Evolutionary conservation across 192 early-diverging fungal genomes (phyloP).

Genomic region (Linnemannia elongata): DNA sequence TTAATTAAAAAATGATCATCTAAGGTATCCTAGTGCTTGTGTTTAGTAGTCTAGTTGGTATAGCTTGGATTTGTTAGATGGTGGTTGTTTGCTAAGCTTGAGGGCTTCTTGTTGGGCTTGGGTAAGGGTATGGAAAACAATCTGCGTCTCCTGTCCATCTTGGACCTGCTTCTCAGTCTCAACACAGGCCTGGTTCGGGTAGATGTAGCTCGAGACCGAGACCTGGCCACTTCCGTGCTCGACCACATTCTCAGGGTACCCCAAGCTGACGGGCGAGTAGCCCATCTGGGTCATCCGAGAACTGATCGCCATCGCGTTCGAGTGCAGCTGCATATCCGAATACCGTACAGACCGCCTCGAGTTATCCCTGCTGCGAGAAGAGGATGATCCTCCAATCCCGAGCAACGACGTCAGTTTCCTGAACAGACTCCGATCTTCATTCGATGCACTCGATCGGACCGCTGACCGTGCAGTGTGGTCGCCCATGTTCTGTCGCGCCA

Average conservation of each 20-base stretch:
- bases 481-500: slow-evolving; percentile 46
- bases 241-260: slow-evolving; percentile 47
- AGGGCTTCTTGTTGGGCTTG: slow-evolving; percentile 54
- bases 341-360: slow-evolving; percentile 26
- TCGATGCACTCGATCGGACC: slow-evolving; percentile 17
- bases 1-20: background rate
- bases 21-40: background rate
- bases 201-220: slow-evolving; percentile 48
- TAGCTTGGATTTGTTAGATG: slow-evolving; percentile 16
- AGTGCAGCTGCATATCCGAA: slow-evolving; percentile 50
- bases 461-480: slow-evolving; percentile 39
- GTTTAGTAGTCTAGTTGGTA: slow-evolving; percentile 26
- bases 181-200: slow-evolving; percentile 54
- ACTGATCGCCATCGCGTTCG: slow-evolving; percentile 33
- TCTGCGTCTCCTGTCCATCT: slow-evolving; percentile 43
- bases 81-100: slow-evolving; percentile 40
- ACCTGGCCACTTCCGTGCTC: slow-evolving; percentile 49
- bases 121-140: slow-evolving; percentile 49
- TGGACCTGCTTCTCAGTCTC: slow-evolving; percentile 43
- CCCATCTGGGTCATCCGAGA: slow-evolving; percentile 52
- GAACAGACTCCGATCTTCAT: slow-evolving; percentile 4
- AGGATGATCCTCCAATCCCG: background rate
- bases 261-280: slow-evolving; percentile 47
- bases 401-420: background rate
- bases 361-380: background rate